A percentile compares a stretch with the other conserved stretches of the same genome.
Evolutionary conservation across 2,329 filamentous ascomycete genomes (phyloP).

Genomic region (Cladosporium sp.): DNA sequence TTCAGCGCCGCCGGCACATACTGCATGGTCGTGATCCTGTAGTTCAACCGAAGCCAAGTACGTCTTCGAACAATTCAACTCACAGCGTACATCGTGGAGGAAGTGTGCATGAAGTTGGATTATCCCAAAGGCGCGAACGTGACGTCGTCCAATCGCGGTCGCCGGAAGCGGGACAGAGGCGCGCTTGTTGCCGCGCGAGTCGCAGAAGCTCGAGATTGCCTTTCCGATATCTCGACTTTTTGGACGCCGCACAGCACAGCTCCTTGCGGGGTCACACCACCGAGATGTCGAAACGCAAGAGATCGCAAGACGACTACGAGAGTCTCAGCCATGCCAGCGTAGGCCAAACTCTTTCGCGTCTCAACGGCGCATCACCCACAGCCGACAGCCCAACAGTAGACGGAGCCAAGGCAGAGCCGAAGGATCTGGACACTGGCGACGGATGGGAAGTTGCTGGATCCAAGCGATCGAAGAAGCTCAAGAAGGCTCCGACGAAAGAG

Average conservation of each 20-base stretch:
- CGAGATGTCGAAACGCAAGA: conserved; percentile 23
- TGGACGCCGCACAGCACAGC: not conserved
- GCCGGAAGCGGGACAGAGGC: not conserved
- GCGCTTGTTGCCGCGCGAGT: not conserved
- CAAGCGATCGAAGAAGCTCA: conserved; percentile 19
- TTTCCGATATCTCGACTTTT: not conserved
- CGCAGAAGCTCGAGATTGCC: not conserved
- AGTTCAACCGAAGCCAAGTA: too few species aligned
- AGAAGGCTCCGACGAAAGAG: conserved; percentile 29
- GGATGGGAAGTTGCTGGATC: conserved; percentile 25
- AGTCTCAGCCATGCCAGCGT: conserved; percentile 20
- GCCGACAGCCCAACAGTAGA: conserved; percentile 2
- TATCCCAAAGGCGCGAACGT: too few species aligned
- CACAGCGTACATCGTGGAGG: too few species aligned
- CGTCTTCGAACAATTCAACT: too few species aligned
- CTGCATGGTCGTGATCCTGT: too few species aligned
- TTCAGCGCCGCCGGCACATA: too few species aligned
- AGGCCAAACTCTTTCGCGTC: conserved; percentile 22
- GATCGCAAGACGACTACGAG: conserved; percentile 24
- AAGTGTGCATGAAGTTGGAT: too few species aligned
- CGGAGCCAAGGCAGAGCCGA: not conserved
- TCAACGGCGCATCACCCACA: conserved; percentile 14
- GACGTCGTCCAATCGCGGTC: not conserved
- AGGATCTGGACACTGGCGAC: conserved; percentile 13
- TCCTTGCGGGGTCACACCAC: not conserved